Conservation (phyloP, 768 basidiomycete species). For the Nevesoporus exiguus region DNA sequence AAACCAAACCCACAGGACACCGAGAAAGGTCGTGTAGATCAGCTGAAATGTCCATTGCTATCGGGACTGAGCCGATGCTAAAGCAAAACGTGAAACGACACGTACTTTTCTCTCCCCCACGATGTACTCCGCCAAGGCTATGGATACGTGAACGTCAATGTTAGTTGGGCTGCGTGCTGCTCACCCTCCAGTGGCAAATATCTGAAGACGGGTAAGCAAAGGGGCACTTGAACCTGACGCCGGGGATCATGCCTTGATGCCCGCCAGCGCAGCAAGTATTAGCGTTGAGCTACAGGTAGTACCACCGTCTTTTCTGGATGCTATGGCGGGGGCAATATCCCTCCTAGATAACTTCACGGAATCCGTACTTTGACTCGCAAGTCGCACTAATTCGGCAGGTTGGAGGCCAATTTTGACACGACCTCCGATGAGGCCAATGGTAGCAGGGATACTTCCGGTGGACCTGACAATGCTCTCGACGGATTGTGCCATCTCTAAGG, state of each 20-base stretch:
- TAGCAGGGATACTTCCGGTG: slow-evolving; percentile 82
- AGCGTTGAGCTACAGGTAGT: slow-evolving; percentile 74
- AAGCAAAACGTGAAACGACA: background rate
- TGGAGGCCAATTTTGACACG: slow-evolving; percentile 83
- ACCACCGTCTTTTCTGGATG: slow-evolving; percentile 70
- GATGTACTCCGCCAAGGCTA: slow-evolving; percentile 82
- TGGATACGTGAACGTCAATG: slow-evolving; percentile 3
- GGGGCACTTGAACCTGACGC: background rate
- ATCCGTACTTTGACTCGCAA: slow-evolving; percentile 52
- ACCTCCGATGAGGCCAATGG: slow-evolving; percentile 81
- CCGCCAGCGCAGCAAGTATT: slow-evolving; percentile 73
- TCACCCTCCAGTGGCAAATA: slow-evolving; percentile 92
- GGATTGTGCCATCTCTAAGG: slow-evolving; percentile 64
- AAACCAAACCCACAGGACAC: slow-evolving; percentile 89
- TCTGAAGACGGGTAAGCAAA: slow-evolving; percentile 38
- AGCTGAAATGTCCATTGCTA: slow-evolving; percentile 94
- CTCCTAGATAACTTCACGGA: slow-evolving; percentile 72
- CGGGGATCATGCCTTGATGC: slow-evolving; percentile 64
- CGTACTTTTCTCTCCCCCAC: slow-evolving; percentile 66
- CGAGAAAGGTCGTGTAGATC: slow-evolving; percentile 87
- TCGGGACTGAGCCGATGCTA: slow-evolving; percentile 1
- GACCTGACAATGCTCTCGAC: slow-evolving; percentile 73
- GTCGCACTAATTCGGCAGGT: slow-evolving; percentile 56
- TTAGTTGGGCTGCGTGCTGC: slow-evolving; percentile 15
- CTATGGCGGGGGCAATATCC: slow-evolving; percentile 76